Evolutionary conservation across 192 early-diverging fungal species (phyloP).

Genomic region (Mortierella alpina): DNA sequence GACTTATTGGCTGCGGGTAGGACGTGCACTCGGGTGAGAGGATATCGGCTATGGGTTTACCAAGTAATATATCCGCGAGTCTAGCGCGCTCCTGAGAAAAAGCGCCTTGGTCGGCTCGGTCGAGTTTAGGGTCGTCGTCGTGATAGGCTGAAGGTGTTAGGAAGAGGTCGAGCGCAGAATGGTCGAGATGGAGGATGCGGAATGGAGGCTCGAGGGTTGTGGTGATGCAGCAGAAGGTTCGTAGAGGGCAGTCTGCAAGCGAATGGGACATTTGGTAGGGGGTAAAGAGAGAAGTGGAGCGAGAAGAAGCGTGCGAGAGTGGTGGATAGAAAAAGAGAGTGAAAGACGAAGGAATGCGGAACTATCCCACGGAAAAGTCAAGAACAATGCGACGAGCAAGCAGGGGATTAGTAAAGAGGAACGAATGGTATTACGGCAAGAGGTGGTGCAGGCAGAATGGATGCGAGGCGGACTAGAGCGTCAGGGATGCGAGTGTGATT

Average conservation of each 20-base stretch:
- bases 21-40: constrained; percentile 15
- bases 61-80: neutral
- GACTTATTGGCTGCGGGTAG: neutral
- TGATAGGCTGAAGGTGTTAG: neutral
- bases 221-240: constrained; percentile 38
- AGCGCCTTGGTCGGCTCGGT: neutral
- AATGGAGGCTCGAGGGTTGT: constrained; percentile 25
- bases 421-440: too few relatives aligned
- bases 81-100: neutral
- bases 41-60: constrained; percentile 12
- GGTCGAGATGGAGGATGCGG: constrained; percentile 27
- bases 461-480: too few relatives aligned
- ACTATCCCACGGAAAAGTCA: neutral
- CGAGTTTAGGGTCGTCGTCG: neutral
- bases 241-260: constrained; percentile 34
- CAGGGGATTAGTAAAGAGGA: too few relatives aligned
- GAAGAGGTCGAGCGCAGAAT: constrained; percentile 35
- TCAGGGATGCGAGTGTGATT: too few relatives aligned
- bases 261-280: constrained; percentile 17
- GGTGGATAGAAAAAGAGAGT: neutral
- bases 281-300: neutral
- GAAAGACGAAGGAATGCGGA: neutral
- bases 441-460: too few relatives aligned
- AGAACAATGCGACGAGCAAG: neutral
- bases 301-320: neutral